Evolutionary conservation across 2,329 filamentous ascomycete species (phyloP), one percentile per base, ranked within the genome.

Genomic region (Lachnum nothofagi): DNA sequence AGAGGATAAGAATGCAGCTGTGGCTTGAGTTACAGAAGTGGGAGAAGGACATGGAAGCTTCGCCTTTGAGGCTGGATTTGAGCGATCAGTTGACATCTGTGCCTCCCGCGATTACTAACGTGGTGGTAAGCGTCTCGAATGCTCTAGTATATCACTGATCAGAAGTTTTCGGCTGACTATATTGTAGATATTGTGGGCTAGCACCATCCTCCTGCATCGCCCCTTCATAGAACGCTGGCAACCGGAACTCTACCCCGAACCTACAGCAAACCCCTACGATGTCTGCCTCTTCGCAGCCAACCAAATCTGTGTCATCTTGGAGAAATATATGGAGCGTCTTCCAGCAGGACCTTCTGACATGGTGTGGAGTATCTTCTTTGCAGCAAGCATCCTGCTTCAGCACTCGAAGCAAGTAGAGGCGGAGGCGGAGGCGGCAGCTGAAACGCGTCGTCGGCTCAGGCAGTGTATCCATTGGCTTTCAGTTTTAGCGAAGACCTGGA

Each of bases 391-490:
- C 16, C 27, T 64, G 3, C 33, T 63, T 5, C 56, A 63, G 42
- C 53, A 62, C 16, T 53, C 51, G 3, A 61, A 60, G 22, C 43
- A 55, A 34, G 24, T 44, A 0, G 47, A 52, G n/a, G n/a, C n/a
- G n/a, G n/a, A 8, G 49, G 40, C 5, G 46, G 46, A 14, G 51
- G 45, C 5, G n/a, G 42, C 43, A 12, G 37, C 37, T 7, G 59
- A 61, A 25, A 58, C 44, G 6, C 48, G 50, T n/a, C 47, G 52
- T 19, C 52, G 57, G 4, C 47, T 64, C 16, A 56, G 57, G 25
- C 52, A 61, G 4, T 64, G 62, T 35, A 59, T 64, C 17, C 55
- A 58, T 38, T 64, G 62, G 62, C 55, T 64, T n/a, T 61, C 58
- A 10, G 48, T 59, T 14, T 50, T 64, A 8, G 60, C 59, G 2